phyloP scores from a whole-genome alignment of 2,329 filamentous ascomycete species.

The Ophiocordyceps unilateralis region DNA sequence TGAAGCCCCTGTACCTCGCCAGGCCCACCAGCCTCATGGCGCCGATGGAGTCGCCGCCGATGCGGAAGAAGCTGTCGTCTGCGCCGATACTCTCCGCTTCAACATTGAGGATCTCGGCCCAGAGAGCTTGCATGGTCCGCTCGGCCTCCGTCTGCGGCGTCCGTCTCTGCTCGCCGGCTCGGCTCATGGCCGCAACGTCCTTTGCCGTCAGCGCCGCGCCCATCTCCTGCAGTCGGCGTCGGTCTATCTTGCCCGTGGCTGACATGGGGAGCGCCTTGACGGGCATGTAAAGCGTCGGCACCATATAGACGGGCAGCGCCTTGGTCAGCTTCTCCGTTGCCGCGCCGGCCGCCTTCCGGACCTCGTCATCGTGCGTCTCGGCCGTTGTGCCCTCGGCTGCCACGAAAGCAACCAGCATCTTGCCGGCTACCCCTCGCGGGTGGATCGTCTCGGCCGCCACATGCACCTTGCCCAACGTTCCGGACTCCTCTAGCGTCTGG shows the following conservation, averaged over 20 bases:
- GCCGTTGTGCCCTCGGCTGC: not conserved
- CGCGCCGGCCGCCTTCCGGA: not conserved
- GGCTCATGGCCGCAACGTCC: not conserved
- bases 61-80: conserved; percentile 3
- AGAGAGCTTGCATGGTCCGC: not conserved
- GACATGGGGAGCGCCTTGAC: conserved; percentile 1
- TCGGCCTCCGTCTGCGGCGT: not conserved
- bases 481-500: not conserved
- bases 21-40: conserved; percentile 2
- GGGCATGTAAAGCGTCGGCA: conserved; percentile 1
- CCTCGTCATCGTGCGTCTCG: not conserved
- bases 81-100: not conserved
- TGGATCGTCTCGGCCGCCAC: conserved; percentile 2
- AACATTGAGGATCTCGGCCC: conserved; percentile 1
- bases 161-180: not conserved
- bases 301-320: conserved; percentile 4
- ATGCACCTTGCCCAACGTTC: not conserved
- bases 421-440: not conserved
- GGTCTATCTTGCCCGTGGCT: conserved; percentile 1
- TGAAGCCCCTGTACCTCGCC: not conserved
- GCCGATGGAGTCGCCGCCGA: conserved; percentile 5
- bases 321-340: not conserved
- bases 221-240: not conserved
- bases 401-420: conserved; percentile 2
- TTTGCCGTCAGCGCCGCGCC: not conserved